These are phyloP conservation scores for Debaryomycetaceae sp. DNA, from an alignment of 1,139 yeast genomes.

Conservation along the genomic window DNA sequence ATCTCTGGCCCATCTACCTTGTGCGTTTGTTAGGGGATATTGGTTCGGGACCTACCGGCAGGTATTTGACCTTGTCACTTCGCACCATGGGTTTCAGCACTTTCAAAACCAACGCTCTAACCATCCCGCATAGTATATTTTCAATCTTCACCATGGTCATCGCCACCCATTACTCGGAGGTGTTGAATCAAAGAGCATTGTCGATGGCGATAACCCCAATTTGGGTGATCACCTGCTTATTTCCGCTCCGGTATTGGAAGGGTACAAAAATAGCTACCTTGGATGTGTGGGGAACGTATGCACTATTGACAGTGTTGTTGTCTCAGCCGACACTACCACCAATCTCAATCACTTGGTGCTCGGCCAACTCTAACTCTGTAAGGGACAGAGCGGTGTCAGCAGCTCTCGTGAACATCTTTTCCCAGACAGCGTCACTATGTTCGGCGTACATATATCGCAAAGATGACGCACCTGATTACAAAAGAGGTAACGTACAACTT, in stretches of 20 bases:
- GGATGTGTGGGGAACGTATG: slow-evolving; percentile 19
- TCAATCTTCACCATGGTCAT: slow-evolving; percentile 27
- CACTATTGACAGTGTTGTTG: slow-evolving; percentile 15
- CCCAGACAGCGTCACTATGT: slow-evolving; percentile 16
- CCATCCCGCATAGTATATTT: slow-evolving; percentile 39
- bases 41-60: slow-evolving; percentile 31
- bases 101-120: slow-evolving; percentile 41
- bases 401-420: slow-evolving; percentile 20
- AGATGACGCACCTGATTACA: slow-evolving; percentile 25
- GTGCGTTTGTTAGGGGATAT: slow-evolving; percentile 41
- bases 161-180: slow-evolving; percentile 27
- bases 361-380: slow-evolving; percentile 18
- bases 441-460: slow-evolving; percentile 21
- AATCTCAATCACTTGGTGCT: slow-evolving; percentile 18
- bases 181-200: slow-evolving; percentile 23
- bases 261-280: slow-evolving; percentile 16
- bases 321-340: slow-evolving; percentile 17
- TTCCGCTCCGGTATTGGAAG: slow-evolving; percentile 17
- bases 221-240: slow-evolving; percentile 15
- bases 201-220: slow-evolving; percentile 14
- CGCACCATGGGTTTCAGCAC: slow-evolving; percentile 48
- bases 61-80: slow-evolving; percentile 46
- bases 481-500: slow-evolving; percentile 21
- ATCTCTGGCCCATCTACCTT: slow-evolving; percentile 49
- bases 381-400: slow-evolving; percentile 20